Conservation (phyloP, 176 grass and related monocot species). For the Luzula sylvatica region DNA sequence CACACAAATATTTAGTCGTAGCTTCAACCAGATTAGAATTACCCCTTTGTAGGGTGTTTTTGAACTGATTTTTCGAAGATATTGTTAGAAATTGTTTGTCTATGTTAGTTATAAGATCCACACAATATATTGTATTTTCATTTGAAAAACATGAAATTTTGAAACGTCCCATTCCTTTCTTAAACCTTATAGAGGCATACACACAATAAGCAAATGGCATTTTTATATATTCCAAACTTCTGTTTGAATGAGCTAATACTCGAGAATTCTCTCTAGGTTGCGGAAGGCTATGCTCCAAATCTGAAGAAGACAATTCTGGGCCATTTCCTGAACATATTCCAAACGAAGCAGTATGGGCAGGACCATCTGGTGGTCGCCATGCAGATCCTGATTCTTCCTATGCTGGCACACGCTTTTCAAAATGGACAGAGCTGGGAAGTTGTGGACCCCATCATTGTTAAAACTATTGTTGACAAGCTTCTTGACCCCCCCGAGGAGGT, state of each 20-base stretch:
- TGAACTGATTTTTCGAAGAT: slow-evolving; percentile 18
- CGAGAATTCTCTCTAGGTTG: slow-evolving; percentile 43
- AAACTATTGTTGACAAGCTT: slow-evolving; percentile 97
- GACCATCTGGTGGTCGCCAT: slow-evolving; percentile 97
- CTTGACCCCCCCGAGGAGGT: slow-evolving; percentile 99
- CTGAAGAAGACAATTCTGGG: slow-evolving; percentile 87
- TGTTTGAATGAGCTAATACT: not conserved
- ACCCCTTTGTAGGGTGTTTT: slow-evolving; percentile 3
- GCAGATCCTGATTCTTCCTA: slow-evolving; percentile 99
- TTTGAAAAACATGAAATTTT: no score
- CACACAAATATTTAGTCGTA: no score
- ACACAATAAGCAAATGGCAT: no score
- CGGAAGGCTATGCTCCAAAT: slow-evolving; percentile 77
- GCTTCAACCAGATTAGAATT: no score
- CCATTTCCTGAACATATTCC: slow-evolving; percentile 91
- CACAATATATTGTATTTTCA: no score
- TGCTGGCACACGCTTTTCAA: slow-evolving; percentile 98
- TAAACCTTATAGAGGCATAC: no score
- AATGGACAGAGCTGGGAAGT: slow-evolving; percentile 96
- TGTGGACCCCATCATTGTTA: slow-evolving; percentile 73
- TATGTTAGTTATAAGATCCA: no score
- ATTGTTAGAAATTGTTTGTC: slow-evolving; percentile 24
- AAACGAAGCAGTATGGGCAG: slow-evolving; percentile 86
- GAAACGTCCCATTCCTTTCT: not conserved
- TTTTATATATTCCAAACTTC: slow-evolving; percentile 6